Base-by-base conservation (phyloP, 208 protist species). In the Entamoeba nuttalli region DNA sequence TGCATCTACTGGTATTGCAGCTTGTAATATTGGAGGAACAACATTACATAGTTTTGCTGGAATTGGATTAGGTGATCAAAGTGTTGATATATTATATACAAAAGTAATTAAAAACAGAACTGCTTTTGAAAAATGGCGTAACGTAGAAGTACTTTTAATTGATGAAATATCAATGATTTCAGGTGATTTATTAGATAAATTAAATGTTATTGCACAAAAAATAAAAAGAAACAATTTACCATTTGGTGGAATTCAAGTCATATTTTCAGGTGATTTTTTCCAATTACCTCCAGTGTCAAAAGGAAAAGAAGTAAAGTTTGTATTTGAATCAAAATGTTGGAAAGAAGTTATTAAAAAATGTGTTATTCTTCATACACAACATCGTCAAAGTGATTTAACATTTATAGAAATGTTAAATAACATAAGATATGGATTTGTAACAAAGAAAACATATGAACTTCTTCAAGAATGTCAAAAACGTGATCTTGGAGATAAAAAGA, bases 211-310 rank as follows among this genome's bases (percentile, higher is more conserved):
- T 21, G 96, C 94, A 21, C 69, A 95, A n/a, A 15, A 41, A 4
- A 71, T 95, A 2, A 71, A 94, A 44, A 25, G 51, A 50, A 44
- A 95, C 2, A 15, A 25, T 25, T 35, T 95, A 25, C 97, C 97
- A n/a, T 98, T 98, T 96, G 97, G 97, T 4, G 97, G 97, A 41
- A 44, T 98, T 48, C 97, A 98, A 95, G 5, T 98, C 2, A 51
- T 97, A 14, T 44, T 97, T 11, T 96, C 94, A 95, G 97, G 97
- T 35, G 97, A 97, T 84, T 97, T 97, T 84, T 96, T 97, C 73
- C 97, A 98, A 96, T 96, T 98, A 25, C 97, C 97, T 5, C 97
- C 97, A 21, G 97, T 97, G 0, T 17, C 17, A 4, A 52, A 7
- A 15, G 19, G 48, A 35, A 7, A 21, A 7, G 21, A 95, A 4